Evolutionary conservation across 805 yeast genomes (phyloP), one percentile per base, ranked within the genome.

Genomic region (Zygotorulaspora danielsina): DNA sequence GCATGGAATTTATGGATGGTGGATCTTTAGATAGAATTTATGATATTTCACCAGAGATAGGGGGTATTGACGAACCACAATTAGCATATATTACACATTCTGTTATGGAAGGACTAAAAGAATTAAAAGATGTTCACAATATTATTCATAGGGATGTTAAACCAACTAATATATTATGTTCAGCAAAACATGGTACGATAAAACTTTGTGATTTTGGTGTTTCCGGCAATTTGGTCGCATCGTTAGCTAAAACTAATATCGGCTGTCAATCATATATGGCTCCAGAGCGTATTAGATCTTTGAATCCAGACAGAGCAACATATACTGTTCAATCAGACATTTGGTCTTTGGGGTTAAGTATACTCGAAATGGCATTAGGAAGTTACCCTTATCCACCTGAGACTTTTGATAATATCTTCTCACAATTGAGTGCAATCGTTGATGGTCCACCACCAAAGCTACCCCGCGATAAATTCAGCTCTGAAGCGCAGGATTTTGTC

Each of bases 201-300:
- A 90, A 90, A 61, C 69, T 90, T 19, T 87, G 96, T 67, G 98
- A 90, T 65, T 90, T 90, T 63, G 98, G 98, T 38, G 98, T 90
- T 16, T 78, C 88, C 38, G 97, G 97, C 13, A 90, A 90, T 57
- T 68, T 90, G 45, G 97, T 93, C 16, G 96, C 97, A 2, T 86
- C 96, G 0, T 71, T 90, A 53, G 97, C 97, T 11, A 80, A 87
- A 54, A 90, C 98, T 0, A 90, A 93, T 53, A 87, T 90, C 49
- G 98, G 98, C 4, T 90, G 98, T 64, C 98, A 93, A 65, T 84
- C 95, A 1, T 90, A 90, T 63, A 93, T 93, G 97, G 97, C 97
- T 1, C 98, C 98, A 1, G 98, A 90, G 60, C 75, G 98, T 56
- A 93, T 93, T 51, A 79, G 81, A 55, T 76, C 84, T 0, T 54